Conservation (phyloP, 148 eudicot species). For the Camellia japonica region DNA sequence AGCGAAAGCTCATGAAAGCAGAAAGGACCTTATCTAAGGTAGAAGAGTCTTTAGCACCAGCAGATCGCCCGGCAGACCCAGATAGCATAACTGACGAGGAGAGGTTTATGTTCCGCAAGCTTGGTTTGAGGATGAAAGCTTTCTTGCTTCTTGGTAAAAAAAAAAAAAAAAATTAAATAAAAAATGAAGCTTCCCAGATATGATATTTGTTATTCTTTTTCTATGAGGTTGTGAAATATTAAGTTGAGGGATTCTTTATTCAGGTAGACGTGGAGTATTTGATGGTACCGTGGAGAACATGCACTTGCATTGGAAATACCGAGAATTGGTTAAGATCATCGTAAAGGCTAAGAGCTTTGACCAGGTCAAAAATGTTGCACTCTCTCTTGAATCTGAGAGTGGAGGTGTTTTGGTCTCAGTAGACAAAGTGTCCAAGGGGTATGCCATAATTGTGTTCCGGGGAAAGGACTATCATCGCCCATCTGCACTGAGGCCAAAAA, state of each 20-base stretch:
- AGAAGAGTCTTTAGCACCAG: constrained; percentile 66
- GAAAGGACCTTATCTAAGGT: constrained; percentile 67
- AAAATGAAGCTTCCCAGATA: not conserved
- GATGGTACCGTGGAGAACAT: constrained; percentile 97
- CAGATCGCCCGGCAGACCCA: constrained; percentile 60
- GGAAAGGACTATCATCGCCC: constrained; percentile 86
- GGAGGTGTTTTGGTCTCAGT: constrained; percentile 91
- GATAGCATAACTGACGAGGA: constrained; percentile 86
- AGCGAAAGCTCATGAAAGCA: constrained; percentile 66
- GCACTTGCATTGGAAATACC: constrained; percentile 98
- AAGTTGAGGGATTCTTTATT: constrained; percentile 14
- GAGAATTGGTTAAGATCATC: constrained; percentile 85
- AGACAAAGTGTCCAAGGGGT: constrained; percentile 91
- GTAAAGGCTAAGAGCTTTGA: constrained; percentile 70
- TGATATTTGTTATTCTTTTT: not conserved
- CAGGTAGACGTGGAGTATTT: constrained; percentile 97
- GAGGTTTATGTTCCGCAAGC: constrained; percentile 94
- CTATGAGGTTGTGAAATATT: constrained; percentile 7
- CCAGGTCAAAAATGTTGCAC: constrained; percentile 69
- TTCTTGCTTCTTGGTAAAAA: constrained; percentile 85
- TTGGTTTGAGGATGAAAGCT: constrained; percentile 96
- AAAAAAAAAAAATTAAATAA: too few species aligned
- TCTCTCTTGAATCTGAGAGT: constrained; percentile 94
- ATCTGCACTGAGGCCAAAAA: constrained; percentile 71
- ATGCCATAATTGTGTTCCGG: constrained; percentile 83